Conservation (phyloP, 2,329 filamentous ascomycete species). For the Fonsecaea nubica region DNA sequence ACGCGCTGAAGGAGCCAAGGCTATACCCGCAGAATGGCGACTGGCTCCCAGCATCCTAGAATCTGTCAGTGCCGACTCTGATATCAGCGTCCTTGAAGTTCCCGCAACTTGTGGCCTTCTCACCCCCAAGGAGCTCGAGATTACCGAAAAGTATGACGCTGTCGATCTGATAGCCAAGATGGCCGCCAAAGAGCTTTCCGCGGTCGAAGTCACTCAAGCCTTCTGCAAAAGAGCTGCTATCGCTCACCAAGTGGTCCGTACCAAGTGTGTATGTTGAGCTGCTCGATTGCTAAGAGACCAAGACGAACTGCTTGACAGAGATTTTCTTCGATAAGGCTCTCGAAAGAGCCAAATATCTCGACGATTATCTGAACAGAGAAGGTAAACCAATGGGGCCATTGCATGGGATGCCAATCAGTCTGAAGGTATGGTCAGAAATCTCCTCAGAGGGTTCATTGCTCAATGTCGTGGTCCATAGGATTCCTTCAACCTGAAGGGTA, state of each 20-base stretch:
- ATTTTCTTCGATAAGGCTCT: conserved; percentile 56
- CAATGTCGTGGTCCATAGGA: conserved; percentile 41
- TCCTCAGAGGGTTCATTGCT: background rate
- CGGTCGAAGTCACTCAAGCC: conserved; percentile 47
- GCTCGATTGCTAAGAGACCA: conserved; percentile 6
- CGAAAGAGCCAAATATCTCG: conserved; percentile 64
- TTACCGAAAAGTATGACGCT: conserved; percentile 57
- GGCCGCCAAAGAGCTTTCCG: conserved; percentile 24
- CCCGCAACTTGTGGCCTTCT: conserved; percentile 54
- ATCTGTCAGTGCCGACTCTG: conserved; percentile 22
- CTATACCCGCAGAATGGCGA: conserved; percentile 42
- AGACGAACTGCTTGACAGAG: conserved; percentile 49
- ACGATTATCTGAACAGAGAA: conserved; percentile 58
- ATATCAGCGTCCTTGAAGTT: conserved; percentile 37
- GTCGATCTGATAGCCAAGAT: conserved; percentile 44
- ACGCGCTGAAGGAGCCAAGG: conserved; percentile 28
- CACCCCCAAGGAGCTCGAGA: conserved; percentile 51
- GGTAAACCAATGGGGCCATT: conserved; percentile 65
- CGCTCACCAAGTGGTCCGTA: conserved; percentile 55
- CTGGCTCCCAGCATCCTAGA: conserved; percentile 30
- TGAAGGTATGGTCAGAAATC: conserved; percentile 21
- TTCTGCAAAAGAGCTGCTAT: conserved; percentile 52
- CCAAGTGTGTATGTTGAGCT: conserved; percentile 41
- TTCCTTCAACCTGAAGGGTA: conserved; percentile 44
- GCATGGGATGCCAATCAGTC: conserved; percentile 59